Evolutionary conservation across 768 basidiomycete genomes (phyloP), one percentile per base, ranked within the genome.

Genomic region (Amanita pallidorosea): DNA sequence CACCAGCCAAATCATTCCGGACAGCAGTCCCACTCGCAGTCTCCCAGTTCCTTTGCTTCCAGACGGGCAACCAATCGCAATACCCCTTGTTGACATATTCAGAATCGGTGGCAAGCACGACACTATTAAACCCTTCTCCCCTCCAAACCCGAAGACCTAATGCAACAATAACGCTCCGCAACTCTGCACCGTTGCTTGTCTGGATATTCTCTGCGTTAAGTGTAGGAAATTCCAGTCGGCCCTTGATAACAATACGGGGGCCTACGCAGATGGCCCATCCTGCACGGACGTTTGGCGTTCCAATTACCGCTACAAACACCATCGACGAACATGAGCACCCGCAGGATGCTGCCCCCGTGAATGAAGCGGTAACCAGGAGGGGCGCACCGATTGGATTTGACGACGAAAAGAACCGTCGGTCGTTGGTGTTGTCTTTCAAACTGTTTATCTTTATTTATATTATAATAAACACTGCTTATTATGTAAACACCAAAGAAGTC

Each of bases 21-120:
- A 40, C 38, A 8, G 20, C 38, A 18, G 18, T 4, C 17, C 38
- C 17, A 0, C 18, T 20, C 1, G 18, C 38, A 20, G 38, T 40
- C 8, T 20, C 11, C 38, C 38, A 40, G 1, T 40, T 40, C 20
- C 41, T 1, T 13, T 4, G 12, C n/a, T 49, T 54, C 67, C 67
- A 68, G 2, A 37, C 54, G 4, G 44, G 46, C 17, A 60, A 43
- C 53, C 58, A 56, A 37, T 55, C 44, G 34, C 58, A 58, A 20
- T 58, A 57, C 2, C 66, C 65, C 7, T 52, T 43, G 29, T 61
- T 59, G 36, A 68, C 57, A 53, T 66, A 68, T 47, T 65, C 59
- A 15, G 60, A 58, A 52, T 68, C 62, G 9, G 61, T 61, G 15
- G 63, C 63, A 40, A 68, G 53, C 8, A 66, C 61, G 47, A 69